These are phyloP conservation scores for Pseudocercospora cruenta DNA, from an alignment of 2,329 filamentous ascomycete genomes.

Conservation along the genomic window DNA sequence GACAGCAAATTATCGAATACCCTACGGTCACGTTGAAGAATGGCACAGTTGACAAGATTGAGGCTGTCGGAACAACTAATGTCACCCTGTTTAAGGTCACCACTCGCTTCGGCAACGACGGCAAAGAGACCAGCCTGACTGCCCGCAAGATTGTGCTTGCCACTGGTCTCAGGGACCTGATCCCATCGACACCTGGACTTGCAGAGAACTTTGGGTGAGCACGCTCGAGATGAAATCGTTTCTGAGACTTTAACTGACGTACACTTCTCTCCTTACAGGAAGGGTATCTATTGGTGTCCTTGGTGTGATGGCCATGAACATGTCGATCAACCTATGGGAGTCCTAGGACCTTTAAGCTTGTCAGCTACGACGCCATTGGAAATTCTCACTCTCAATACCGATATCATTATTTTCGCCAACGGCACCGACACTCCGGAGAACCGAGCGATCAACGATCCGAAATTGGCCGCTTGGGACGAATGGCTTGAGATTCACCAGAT, in stretches of 20 bases:
- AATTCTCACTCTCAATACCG: conserved; percentile 17
- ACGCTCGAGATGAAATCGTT: too few relatives aligned
- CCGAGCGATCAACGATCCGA: conserved; percentile 9
- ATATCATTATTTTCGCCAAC: conserved; percentile 20
- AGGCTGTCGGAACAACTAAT: conserved; percentile 7
- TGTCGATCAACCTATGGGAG: conserved; percentile 16
- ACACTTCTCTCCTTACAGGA: background rate
- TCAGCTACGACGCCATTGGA: conserved; percentile 15
- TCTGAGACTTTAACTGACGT: too few relatives aligned
- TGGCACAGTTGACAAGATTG: conserved; percentile 16
- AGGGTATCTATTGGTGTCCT: conserved; percentile 31
- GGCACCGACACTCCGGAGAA: conserved; percentile 19
- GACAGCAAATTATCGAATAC: conserved; percentile 29
- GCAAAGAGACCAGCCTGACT: conserved; percentile 15
- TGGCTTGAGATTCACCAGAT: conserved; percentile 17
- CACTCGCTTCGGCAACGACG: conserved; percentile 13
- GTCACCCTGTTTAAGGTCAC: conserved; percentile 7
- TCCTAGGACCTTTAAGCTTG: conserved; percentile 16
- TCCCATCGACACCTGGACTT: conserved; percentile 28
- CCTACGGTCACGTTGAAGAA: conserved; percentile 17
- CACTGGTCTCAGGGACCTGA: conserved; percentile 28
- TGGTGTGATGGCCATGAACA: conserved; percentile 32
- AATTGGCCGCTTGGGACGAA: conserved; percentile 14
- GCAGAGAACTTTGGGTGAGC: conserved; percentile 26
- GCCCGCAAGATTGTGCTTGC: conserved; percentile 30